phyloP scores from a whole-genome alignment of 306 rosid species.

The Rubus idaeus region DNA sequence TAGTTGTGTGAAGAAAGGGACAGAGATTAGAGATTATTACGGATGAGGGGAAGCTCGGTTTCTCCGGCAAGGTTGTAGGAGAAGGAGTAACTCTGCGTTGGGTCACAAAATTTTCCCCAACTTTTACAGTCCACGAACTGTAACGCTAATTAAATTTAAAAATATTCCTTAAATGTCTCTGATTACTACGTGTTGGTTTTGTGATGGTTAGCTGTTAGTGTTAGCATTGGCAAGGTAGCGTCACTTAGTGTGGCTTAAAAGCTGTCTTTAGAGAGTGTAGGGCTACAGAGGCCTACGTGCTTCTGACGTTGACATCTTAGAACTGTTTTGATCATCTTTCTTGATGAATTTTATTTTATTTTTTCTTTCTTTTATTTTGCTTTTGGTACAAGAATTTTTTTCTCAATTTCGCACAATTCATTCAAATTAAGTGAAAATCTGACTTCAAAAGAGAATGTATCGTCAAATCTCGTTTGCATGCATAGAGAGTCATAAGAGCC shows the following conservation, averaged over 20 bases:
- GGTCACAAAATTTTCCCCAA: background rate
- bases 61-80: conserved; percentile 15
- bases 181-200: background rate
- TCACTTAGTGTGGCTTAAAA: background rate
- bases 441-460: too few relatives aligned
- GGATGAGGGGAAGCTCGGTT: conserved; percentile 9
- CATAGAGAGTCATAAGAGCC: too few relatives aligned
- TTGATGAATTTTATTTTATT: too few relatives aligned
- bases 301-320: too few relatives aligned
- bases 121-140: background rate
- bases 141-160: background rate
- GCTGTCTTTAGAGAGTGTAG: too few relatives aligned
- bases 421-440: too few relatives aligned
- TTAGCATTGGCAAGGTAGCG: background rate
- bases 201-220: too few relatives aligned
- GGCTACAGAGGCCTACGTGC: background rate
- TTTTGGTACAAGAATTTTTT: too few relatives aligned
- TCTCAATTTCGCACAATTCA: too few relatives aligned
- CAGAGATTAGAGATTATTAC: background rate
- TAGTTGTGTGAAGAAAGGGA: background rate
- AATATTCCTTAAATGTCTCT: background rate
- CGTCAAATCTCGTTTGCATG: too few relatives aligned
- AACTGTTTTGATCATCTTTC: too few relatives aligned
- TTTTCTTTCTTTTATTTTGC: too few relatives aligned
- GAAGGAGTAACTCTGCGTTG: background rate